Conservation (phyloP, 2,329 filamentous ascomycete species). For the Aspergillus neoniger region DNA sequence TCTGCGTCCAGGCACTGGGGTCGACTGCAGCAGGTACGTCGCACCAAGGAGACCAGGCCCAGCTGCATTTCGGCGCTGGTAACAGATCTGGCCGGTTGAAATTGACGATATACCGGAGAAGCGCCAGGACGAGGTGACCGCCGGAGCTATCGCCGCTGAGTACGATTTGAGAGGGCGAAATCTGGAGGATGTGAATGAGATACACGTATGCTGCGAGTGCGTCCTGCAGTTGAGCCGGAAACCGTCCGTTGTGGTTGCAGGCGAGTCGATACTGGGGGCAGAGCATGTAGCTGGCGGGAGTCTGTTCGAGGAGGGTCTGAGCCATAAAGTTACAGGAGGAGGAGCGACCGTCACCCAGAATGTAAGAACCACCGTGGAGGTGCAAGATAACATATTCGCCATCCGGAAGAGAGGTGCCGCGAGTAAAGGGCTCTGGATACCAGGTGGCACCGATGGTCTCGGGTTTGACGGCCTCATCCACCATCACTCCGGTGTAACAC, state of each 20-base stretch:
- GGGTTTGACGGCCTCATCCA: slow-evolving; percentile 14
- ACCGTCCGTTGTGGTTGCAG: slow-evolving; percentile 18
- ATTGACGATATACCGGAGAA: slow-evolving; percentile 25
- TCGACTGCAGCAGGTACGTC: slow-evolving; percentile 11
- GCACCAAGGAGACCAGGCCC: slow-evolving; percentile 22
- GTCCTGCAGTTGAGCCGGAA: slow-evolving; percentile 30
- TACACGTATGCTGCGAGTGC: slow-evolving; percentile 26
- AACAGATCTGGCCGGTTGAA: slow-evolving; percentile 5
- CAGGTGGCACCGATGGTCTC: slow-evolving; percentile 22
- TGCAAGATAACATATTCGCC: slow-evolving; percentile 19
- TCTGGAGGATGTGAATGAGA: slow-evolving; percentile 20
- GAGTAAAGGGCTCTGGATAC: slow-evolving; percentile 15
- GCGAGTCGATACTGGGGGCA: slow-evolving; percentile 27
- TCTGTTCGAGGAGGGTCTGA: slow-evolving; percentile 17
- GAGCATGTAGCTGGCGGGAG: slow-evolving; percentile 13
- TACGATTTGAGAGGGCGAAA: slow-evolving; percentile 25
- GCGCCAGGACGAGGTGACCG: slow-evolving; percentile 23
- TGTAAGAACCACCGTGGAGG: slow-evolving; percentile 23
- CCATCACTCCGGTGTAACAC: slow-evolving; percentile 15
- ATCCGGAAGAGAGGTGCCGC: slow-evolving; percentile 5
- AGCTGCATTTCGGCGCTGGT: slow-evolving; percentile 18
- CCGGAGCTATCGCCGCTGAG: slow-evolving; percentile 28
- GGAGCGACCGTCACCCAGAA: slow-evolving; percentile 21
- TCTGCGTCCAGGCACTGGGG: slow-evolving; percentile 11
- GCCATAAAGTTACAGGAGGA: slow-evolving; percentile 18